Percentiles rank a stretch among this genome's conserved stretches.
Conservation (phyloP, 1,284 basidiomycete species). For the Ceratobasidium sp. region DNA sequence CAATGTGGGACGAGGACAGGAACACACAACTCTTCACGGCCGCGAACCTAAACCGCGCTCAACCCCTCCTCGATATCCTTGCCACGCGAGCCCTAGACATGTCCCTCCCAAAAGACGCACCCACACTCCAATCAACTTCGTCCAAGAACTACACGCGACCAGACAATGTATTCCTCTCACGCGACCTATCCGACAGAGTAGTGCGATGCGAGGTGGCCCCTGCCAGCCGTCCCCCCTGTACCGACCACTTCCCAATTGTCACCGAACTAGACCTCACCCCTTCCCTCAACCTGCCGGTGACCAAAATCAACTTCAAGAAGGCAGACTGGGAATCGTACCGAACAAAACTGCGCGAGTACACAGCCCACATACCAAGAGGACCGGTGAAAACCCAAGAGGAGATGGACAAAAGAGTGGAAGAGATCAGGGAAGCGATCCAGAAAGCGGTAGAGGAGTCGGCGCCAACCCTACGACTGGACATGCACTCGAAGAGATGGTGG, state of each 20-base stretch:
- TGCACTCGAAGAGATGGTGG: slow-evolving; percentile 38
- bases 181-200: background rate
- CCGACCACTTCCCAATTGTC: slow-evolving; percentile 19
- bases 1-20: slow-evolving; percentile 27
- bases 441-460: background rate
- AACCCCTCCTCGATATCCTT: background rate
- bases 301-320: slow-evolving; percentile 16
- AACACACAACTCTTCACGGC: slow-evolving; percentile 21
- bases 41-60: background rate
- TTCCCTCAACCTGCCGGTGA: background rate
- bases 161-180: slow-evolving; percentile 9
- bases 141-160: slow-evolving; percentile 2
- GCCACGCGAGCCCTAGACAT: background rate
- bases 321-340: slow-evolving; percentile 42
- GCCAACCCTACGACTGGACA: background rate
- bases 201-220: background rate
- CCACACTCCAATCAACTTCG: background rate
- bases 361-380: background rate
- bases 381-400: background rate
- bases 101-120: background rate
- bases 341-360: slow-evolving; percentile 8
- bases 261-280: background rate
- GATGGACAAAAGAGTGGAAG: background rate
- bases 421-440: background rate
- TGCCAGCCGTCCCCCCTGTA: background rate